phyloP scores from a whole-genome alignment of 208 protist genomes.

The Wallacemonas rigidus region DNA sequence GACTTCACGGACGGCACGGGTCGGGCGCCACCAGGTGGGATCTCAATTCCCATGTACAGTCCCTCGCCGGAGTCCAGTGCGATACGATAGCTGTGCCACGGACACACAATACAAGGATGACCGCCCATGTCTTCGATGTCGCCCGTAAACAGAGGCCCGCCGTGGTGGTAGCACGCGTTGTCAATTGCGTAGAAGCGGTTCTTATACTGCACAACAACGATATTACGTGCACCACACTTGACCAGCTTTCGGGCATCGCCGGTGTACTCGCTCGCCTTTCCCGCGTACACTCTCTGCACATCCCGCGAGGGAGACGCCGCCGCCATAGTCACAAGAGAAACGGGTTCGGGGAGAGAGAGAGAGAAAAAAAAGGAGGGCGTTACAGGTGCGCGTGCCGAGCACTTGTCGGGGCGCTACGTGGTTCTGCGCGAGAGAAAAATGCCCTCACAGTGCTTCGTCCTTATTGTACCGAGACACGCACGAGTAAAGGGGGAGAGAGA shows the following conservation, averaged over 20 bases:
- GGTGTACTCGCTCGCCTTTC: conserved; percentile 29
- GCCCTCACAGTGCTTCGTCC: neutral
- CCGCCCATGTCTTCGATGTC: conserved; percentile 92
- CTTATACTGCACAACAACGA: conserved; percentile 74
- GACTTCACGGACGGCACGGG: conserved; percentile 49
- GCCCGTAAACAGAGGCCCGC: conserved; percentile 81
- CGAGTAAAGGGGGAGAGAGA: too few species aligned
- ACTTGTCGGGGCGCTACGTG: too few species aligned
- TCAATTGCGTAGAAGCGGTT: conserved; percentile 82
- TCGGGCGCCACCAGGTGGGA: conserved; percentile 36
- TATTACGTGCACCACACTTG: conserved; percentile 76
- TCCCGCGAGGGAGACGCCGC: neutral
- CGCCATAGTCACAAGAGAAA: neutral
- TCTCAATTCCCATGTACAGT: conserved; percentile 77
- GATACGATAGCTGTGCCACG: conserved; percentile 91
- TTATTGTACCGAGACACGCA: too few species aligned
- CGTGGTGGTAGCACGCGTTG: conserved; percentile 94
- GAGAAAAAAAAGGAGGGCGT: neutral
- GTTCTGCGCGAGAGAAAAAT: neutral
- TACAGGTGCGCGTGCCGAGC: too few species aligned
- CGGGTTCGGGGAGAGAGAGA: neutral
- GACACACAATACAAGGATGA: conserved; percentile 88
- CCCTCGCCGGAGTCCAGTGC: conserved; percentile 88
- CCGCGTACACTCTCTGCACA: conserved; percentile 30
- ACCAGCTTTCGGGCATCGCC: conserved; percentile 75